Evolutionary conservation across 345 rosid species (phyloP).

Genomic region (Linum usitatissimum): DNA sequence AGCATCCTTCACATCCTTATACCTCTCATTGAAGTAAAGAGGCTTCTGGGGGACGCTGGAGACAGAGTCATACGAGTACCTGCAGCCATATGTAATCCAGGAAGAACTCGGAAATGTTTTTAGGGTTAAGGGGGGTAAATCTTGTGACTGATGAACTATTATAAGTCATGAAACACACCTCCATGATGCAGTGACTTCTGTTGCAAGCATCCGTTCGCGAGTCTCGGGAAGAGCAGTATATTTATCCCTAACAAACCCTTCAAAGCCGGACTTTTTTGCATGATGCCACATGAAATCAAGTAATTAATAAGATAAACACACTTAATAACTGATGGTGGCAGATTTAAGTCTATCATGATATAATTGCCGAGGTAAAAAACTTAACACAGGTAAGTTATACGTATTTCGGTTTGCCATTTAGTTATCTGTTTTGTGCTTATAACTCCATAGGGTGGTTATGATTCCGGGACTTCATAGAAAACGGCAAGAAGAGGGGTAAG

Average conservation of each 20-base stretch:
- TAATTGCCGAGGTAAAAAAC: too few species aligned
- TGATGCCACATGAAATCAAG: slow-evolving; percentile 14
- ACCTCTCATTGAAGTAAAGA: slow-evolving; percentile 56
- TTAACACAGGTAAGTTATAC: too few species aligned
- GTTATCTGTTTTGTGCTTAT: neutral
- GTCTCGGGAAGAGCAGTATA: slow-evolving; percentile 89
- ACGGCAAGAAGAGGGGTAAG: too few species aligned
- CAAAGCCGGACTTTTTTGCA: slow-evolving; percentile 81
- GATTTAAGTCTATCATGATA: too few species aligned
- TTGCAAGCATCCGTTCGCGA: slow-evolving; percentile 78
- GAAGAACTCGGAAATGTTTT: neutral
- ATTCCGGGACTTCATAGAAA: neutral
- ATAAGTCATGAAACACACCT: slow-evolving; percentile 32
- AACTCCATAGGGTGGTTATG: neutral
- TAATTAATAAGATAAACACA: neutral
- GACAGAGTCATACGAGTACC: slow-evolving; percentile 64
- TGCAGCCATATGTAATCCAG: slow-evolving; percentile 27
- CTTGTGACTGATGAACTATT: neutral
- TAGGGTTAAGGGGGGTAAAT: neutral
- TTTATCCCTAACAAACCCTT: slow-evolving; percentile 75
- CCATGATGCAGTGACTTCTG: slow-evolving; percentile 82
- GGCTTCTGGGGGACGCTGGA: slow-evolving; percentile 44
- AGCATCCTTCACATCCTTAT: slow-evolving; percentile 45
- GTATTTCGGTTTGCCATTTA: neutral
- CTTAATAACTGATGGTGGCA: neutral